Conservation (phyloP, 768 basidiomycete species). For the Amanita subjunquillea region DNA sequence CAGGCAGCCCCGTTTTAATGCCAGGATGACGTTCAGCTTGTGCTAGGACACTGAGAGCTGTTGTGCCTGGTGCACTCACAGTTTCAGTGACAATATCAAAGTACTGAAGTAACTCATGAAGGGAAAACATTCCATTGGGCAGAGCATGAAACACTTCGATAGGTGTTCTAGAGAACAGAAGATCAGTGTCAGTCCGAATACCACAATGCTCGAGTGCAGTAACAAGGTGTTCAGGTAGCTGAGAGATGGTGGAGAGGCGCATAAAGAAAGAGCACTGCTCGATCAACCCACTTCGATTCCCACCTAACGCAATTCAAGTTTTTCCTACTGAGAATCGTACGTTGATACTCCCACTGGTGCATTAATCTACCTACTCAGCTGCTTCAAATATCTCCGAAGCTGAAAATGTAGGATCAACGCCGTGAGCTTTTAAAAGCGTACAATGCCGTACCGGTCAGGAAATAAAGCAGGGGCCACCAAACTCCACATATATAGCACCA, state of each 20-base stretch:
- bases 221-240: constrained; percentile 34
- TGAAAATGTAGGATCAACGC: not conserved
- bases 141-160: constrained; percentile 42
- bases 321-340: not conserved
- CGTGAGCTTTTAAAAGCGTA: not conserved
- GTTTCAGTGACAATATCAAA: constrained; percentile 28
- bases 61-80: constrained; percentile 33
- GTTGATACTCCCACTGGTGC: not conserved
- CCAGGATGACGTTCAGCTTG: constrained; percentile 13
- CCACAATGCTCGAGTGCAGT: constrained; percentile 33
- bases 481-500: constrained; percentile 79
- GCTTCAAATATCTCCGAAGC: constrained; percentile 14
- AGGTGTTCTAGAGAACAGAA: constrained; percentile 39
- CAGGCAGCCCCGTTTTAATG: constrained; percentile 28
- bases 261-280: constrained; percentile 13
- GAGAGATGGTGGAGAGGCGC: constrained; percentile 28
- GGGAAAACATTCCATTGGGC: constrained; percentile 35
- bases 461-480: constrained; percentile 81
- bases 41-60: constrained; percentile 20
- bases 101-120: constrained; percentile 35
- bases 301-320: constrained; percentile 34
- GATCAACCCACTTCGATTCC: constrained; percentile 81
- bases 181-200: constrained; percentile 46
- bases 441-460: constrained; percentile 66
- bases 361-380: not conserved